Base-by-base conservation (phyloP, 768 basidiomycete genomes). In the Boletus vermiculosoides region DNA sequence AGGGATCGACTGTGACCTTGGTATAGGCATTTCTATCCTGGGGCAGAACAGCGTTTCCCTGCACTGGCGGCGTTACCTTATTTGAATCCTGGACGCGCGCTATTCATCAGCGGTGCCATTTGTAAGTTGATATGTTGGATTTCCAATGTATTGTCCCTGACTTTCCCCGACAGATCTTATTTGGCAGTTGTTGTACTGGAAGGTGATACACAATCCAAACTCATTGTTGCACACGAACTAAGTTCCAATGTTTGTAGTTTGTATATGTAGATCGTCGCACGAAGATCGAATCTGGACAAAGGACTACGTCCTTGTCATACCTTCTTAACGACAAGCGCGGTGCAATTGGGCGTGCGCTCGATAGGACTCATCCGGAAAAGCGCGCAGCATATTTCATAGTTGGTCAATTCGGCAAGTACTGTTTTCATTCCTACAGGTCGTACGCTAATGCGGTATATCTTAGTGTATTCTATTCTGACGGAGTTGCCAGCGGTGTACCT, bases 181-280 rank as follows among this genome's bases (percentile, higher is more conserved):
- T 34, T 98, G 96, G 96, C 96, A 98, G 76, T 66, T 87, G 31
- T 73, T 94, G 30, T 98, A 98, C 67, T 98, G 92, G 89, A 96
- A 97, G 79, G 88, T 85, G 59, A 55, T 69, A 25, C 37, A 9
- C 48, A 33, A 45, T 9, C n/a, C 1, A 59, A 23, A 39, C 50
- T 50, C 45, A 15, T 36, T 16, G 33, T 34, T 25, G 10, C 20
- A 31, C 49, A 23, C 34, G 36, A 44, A 9, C 48, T 55, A 44
- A 47, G 23, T 46, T 22, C 36, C 60, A 45, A 34, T 47, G 42
- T 54, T 50, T 54, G 23, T 57, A 90, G 85, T 92, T 96, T 71
- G 83, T 98, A 49, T 82, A 96, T 41, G 80, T 96, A 57, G 88
- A 96, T 60, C 87, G 94, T 28, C 86, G 88, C 53, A 84, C 80